Evolutionary conservation across 169 alveolate genomes (phyloP).

Genomic region (Plasmodium yoelii): DNA sequence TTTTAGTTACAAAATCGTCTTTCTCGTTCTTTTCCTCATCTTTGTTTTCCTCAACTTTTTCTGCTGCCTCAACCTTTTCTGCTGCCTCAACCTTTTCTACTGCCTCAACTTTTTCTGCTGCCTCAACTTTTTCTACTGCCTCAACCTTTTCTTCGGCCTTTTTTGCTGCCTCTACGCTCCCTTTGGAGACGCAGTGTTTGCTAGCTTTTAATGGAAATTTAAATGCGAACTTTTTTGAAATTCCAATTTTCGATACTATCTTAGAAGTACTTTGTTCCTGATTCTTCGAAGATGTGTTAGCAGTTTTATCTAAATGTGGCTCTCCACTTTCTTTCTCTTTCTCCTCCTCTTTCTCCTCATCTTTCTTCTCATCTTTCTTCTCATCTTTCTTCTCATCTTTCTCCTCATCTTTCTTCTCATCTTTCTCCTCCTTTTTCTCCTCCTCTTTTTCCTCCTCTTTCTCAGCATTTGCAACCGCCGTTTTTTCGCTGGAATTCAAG

Average conservation of each 20-base stretch:
- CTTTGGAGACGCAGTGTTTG: no score
- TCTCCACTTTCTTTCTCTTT: background rate
- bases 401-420: no score
- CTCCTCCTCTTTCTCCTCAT: background rate
- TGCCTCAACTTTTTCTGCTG: background rate
- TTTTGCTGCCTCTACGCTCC: background rate
- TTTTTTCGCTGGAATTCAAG: background rate
- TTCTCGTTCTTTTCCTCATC: conserved; percentile 1
- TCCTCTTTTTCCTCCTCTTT: background rate
- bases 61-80: background rate
- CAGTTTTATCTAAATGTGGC: no score
- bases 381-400: no score
- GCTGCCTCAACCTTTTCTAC: background rate
- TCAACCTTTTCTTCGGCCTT: background rate
- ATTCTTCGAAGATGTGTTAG: no score
- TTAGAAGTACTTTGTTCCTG: no score
- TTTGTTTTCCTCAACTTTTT: background rate
- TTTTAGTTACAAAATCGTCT: background rate
- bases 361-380: no score
- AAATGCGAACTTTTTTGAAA: no score
- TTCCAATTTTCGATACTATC: no score
- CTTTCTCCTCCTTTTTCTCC: no score
- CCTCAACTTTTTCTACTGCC: background rate
- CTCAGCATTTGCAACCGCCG: no score
- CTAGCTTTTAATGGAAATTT: no score